Evolutionary conservation across 176 grass and related monocot species (phyloP).

Genomic region (Aegilops bicornis): DNA sequence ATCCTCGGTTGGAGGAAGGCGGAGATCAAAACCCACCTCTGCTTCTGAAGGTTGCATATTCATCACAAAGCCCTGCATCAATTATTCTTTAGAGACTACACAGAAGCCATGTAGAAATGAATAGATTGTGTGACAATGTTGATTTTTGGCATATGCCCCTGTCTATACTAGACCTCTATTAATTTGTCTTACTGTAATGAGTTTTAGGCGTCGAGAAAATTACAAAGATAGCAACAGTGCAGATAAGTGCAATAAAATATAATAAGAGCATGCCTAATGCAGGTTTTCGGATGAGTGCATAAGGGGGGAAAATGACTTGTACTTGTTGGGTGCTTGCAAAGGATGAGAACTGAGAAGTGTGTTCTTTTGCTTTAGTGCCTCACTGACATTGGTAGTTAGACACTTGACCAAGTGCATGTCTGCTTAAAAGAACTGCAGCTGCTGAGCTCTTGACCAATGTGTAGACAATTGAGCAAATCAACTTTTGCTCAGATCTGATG

Average conservation of each 20-base stretch:
- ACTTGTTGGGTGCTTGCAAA: background rate
- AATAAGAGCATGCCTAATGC: background rate
- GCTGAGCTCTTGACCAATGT: background rate
- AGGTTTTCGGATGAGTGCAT: background rate
- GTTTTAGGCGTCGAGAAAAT: background rate
- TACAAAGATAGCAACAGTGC: background rate
- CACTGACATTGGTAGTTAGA: background rate
- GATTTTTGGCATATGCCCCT: background rate
- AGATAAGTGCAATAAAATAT: background rate
- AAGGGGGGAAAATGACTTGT: background rate
- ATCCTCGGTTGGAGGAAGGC: constrained; percentile 80
- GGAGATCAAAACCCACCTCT: constrained; percentile 92
- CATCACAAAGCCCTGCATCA: constrained; percentile 87
- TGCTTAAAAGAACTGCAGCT: background rate
- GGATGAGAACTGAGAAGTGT: background rate
- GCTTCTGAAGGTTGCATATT: constrained; percentile 99
- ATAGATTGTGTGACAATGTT: background rate
- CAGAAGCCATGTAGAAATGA: background rate
- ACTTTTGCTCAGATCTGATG: background rate
- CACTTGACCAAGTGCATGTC: background rate
- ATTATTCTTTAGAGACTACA: constrained; percentile 22
- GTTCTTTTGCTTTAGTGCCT: background rate
- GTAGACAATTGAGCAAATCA: background rate
- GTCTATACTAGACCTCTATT: background rate
- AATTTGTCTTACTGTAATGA: background rate